Percentiles rank a stretch among this genome's conserved stretches.
phyloP scores from a whole-genome alignment of 306 rosid species.

The Prunus fruticosa region DNA sequence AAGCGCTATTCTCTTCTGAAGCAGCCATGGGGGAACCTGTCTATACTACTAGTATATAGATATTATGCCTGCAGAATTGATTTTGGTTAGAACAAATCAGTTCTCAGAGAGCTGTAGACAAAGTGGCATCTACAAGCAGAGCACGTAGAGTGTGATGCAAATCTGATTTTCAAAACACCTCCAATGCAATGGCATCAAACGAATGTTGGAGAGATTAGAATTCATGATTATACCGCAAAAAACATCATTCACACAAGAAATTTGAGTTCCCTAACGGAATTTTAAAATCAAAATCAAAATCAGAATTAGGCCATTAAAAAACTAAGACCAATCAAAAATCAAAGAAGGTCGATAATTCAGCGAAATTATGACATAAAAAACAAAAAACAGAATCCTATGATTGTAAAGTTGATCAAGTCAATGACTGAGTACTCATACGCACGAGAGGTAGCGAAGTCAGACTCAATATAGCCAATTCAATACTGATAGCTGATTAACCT shows the following conservation, averaged over 20 bases:
- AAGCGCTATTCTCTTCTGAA: constrained; percentile 82
- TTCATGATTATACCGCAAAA: neutral
- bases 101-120: neutral
- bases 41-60: constrained; percentile 24
- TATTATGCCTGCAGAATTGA: constrained; percentile 23
- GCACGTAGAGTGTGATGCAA: neutral
- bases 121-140: neutral
- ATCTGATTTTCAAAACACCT: neutral
- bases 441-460: neutral
- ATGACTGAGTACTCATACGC: neutral
- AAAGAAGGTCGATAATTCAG: neutral
- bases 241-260: neutral
- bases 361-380: neutral
- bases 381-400: neutral
- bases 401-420: neutral
- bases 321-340: neutral
- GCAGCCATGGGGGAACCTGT: constrained; percentile 61
- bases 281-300: neutral
- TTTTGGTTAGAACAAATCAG: neutral
- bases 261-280: neutral
- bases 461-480: constrained; percentile 4
- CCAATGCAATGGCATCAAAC: neutral
- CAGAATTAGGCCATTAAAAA: neutral
- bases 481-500: neutral
- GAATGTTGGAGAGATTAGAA: neutral